Evolutionary conservation across 2,329 filamentous ascomycete species (phyloP).

Genomic region (Fusarium nygamai): DNA sequence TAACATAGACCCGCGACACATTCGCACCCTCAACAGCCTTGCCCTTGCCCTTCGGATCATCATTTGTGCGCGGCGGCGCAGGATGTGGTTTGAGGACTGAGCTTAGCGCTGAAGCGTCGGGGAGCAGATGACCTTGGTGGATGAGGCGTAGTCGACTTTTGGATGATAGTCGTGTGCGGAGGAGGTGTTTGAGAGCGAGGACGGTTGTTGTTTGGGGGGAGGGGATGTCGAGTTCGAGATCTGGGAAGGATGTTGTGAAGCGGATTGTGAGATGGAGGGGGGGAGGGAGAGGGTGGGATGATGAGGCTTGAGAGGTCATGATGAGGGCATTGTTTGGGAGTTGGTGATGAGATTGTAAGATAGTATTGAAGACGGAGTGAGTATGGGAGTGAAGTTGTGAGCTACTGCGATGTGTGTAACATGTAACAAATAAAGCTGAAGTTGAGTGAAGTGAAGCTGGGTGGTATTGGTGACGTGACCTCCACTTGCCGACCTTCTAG

Average conservation of each 20-base stretch:
- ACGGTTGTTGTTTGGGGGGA: conserved; percentile 75
- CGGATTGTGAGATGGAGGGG: conserved; percentile 84
- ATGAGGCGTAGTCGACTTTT: conserved; percentile 85
- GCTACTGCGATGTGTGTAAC: neutral
- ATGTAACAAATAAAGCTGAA: neutral
- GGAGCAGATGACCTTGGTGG: conserved; percentile 85
- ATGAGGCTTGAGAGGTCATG: conserved; percentile 41
- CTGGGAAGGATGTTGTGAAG: conserved; percentile 86
- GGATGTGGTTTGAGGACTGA: conserved; percentile 73
- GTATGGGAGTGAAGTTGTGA: neutral
- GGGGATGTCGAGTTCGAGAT: conserved; percentile 81
- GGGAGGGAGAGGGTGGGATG: conserved; percentile 40
- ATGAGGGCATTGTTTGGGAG: conserved; percentile 35
- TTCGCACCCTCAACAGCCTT: conserved; percentile 68
- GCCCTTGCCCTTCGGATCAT: conserved; percentile 57
- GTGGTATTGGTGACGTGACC: conserved; percentile 22
- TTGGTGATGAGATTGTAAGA: neutral
- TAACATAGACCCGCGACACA: conserved; percentile 80
- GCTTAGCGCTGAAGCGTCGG: conserved; percentile 75
- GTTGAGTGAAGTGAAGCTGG: neutral
- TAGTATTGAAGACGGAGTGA: accelerated
- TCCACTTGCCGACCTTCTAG: conserved; percentile 20
- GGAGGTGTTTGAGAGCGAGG: conserved; percentile 81
- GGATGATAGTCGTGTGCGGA: conserved; percentile 77
- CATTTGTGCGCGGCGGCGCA: conserved; percentile 54